Evolutionary conservation across 2,329 filamentous ascomycete genomes (phyloP), one percentile per base, ranked within the genome.

Genomic region (Neonectria coccinea): DNA sequence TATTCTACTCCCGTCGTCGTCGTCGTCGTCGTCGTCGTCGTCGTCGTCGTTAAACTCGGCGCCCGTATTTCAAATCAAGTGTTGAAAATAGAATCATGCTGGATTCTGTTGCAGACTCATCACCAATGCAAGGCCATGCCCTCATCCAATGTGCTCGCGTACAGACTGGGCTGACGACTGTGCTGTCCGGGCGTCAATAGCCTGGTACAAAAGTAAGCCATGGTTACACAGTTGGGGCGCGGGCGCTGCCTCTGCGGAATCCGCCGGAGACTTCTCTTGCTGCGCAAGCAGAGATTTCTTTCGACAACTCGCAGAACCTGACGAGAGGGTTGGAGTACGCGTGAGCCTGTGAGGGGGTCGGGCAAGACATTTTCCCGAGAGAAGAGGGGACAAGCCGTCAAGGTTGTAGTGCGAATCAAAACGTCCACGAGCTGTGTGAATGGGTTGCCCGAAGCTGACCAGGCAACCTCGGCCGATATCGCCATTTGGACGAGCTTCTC

Each of bases 191-290:
- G 42, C 45, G 47, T 67, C 51, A 57, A 60, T 59, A 55, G 45
- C 29, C 47, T 25, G 25, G 25, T 25, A 25, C 25, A 45, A 25
- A 25, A 25, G 25, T 29, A 61, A 61, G 53, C 31, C 47, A 56
- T 62, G 29, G 63, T 64, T 68, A 67, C 67, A 70, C 68, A 56
- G 59, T 51, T 58, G 45, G 52, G 47, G 47, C 39, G 16, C 16
- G 2, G 48, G 29, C 44, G 59, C 52, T 56, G 56, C 62, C 31
- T 55, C 62, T 57, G 29, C 59, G 57, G 56, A 59, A 61, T 62
- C 47, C 55, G 52, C 62, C 58, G 54, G 54, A 58, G 22, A 47
- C 48, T 55, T 31, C n/a, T 27, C 52, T 60, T 55, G n/a, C 54
- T 51, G 20, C 12, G 18, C 29, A 58, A 25, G 48, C 41, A 48